phyloP scores from a whole-genome alignment of 306 rosid species.

The Leucaena leucocephala region DNA sequence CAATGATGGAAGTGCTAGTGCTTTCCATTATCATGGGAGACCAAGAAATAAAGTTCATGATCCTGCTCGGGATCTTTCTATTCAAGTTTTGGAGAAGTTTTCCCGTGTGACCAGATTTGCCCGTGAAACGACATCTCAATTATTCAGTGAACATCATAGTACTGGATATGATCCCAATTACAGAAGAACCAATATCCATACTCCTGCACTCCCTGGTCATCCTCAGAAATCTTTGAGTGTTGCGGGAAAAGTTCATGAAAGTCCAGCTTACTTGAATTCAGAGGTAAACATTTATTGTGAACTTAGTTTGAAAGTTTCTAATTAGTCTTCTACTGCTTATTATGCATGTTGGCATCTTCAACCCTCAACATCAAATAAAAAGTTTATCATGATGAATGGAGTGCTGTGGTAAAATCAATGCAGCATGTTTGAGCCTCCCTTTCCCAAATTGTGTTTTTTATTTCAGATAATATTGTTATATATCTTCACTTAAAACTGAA shows the following conservation, averaged over 20 bases:
- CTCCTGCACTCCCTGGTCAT: not conserved
- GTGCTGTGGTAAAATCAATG: not conserved
- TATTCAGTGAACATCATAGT: constrained; percentile 66
- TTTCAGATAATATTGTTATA: not conserved
- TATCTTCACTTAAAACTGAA: constrained; percentile 5
- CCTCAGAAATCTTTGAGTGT: not conserved
- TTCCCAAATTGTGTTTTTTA: not conserved
- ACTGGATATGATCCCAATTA: constrained; percentile 30
- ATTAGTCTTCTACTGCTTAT: no score
- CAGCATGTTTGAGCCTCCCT: not conserved
- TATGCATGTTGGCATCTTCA: no score
- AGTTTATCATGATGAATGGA: not conserved
- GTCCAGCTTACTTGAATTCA: not conserved
- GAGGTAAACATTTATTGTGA: constrained; percentile 11
- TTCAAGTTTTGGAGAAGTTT: constrained; percentile 91
- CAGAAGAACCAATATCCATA: not conserved
- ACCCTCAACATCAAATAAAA: not conserved
- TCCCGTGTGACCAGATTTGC: constrained; percentile 91
- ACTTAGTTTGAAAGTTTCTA: not conserved
- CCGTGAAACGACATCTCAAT: constrained; percentile 90
- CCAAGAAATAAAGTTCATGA: constrained; percentile 14
- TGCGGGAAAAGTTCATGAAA: not conserved
- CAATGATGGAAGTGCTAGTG: constrained; percentile 39
- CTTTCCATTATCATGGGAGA: constrained; percentile 16
- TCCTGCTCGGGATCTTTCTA: constrained; percentile 84